Base-by-base conservation (phyloP, 1,284 basidiomycete genomes). In the Marasmius tenuissimus region DNA sequence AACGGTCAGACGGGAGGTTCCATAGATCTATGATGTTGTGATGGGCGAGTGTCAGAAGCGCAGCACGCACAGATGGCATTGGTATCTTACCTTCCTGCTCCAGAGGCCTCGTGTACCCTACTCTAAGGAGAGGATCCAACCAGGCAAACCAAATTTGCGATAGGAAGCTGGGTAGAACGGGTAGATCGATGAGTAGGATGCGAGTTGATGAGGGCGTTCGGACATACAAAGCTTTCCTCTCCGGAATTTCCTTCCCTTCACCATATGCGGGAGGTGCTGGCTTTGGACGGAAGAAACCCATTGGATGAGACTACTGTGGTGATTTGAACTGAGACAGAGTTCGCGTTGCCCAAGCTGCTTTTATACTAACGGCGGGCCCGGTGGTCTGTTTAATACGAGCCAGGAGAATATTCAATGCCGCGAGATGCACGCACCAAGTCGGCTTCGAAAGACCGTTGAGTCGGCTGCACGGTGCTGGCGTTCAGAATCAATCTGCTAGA, bases 101-200 rank as follows among this genome's bases (percentile, higher is more conserved):
- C 11, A 81, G 60, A 9, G 79, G 79, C 42, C 79, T 69, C 7
- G 77, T 73, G 63, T 75, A 81, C 27, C 79, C 79, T 11, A 79
- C 76, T 35, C 68, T 62, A 0, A 81, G 65, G 42, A 81, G 73
- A 2, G 78, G 73, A 58, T 68, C 72, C 5, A 81, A 67, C 78
- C 79, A 81, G 4, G 69, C 65, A 60, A 80, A 79, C 2, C 76
- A 40, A 51, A 61, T 57, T 62, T 20, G 48, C 1, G 58, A 48
- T 20, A 55, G 50, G 60, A 55, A 55, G 20, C 34, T 49, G 5
- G 16, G n/a, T 27, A 27, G 27, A 27, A 27, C 27, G 35, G 34
- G 14, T 47, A 22, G 42, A 56, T 22, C 22, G 60, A 68, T 34
- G 47, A 33, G 48, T 38, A 22, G 18, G 7, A 50, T 10, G 33